Percentiles rank a stretch among this genome's conserved stretches.
Conservation (phyloP, 345 rosid species). For the Salix suchowensis region DNA sequence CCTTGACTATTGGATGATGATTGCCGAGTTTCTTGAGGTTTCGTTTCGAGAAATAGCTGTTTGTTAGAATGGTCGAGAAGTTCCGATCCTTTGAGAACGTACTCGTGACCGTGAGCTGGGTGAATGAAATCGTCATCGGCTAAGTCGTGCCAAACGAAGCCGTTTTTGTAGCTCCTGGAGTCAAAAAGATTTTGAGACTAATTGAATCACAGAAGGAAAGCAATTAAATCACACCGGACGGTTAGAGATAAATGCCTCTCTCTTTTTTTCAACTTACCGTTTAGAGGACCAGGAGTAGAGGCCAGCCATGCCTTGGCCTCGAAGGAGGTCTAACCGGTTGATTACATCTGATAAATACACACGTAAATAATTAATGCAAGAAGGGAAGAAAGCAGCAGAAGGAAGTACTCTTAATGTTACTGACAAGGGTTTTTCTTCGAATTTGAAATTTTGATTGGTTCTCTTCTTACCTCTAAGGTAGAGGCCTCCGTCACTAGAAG, state of each 20-base stretch:
- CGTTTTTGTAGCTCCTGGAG: slow-evolving; percentile 83
- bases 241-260: not conserved
- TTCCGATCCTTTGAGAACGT: slow-evolving; percentile 93
- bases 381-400: not conserved
- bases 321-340: slow-evolving; percentile 63
- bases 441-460: not conserved
- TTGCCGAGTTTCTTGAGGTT: slow-evolving; percentile 22
- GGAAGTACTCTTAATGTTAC: not conserved
- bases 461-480: slow-evolving; percentile 55
- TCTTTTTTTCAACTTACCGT: slow-evolving; percentile 38
- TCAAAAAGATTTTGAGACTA: not conserved
- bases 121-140: slow-evolving; percentile 67
- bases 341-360: slow-evolving; percentile 58
- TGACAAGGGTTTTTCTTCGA: not conserved
- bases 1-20: slow-evolving; percentile 12
- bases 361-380: not conserved
- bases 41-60: slow-evolving; percentile 33
- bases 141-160: slow-evolving; percentile 94
- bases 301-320: slow-evolving; percentile 86
- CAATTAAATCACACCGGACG: slow-evolving; percentile 16
- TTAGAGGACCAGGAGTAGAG: slow-evolving; percentile 94
- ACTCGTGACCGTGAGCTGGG: slow-evolving; percentile 83
- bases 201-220: slow-evolving; percentile 6
- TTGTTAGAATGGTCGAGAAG: slow-evolving; percentile 45
- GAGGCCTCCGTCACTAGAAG: slow-evolving; percentile 65